These are phyloP conservation scores for Trichothecium roseum DNA, from an alignment of 2,329 filamentous ascomycete genomes.

Conservation along the genomic window DNA sequence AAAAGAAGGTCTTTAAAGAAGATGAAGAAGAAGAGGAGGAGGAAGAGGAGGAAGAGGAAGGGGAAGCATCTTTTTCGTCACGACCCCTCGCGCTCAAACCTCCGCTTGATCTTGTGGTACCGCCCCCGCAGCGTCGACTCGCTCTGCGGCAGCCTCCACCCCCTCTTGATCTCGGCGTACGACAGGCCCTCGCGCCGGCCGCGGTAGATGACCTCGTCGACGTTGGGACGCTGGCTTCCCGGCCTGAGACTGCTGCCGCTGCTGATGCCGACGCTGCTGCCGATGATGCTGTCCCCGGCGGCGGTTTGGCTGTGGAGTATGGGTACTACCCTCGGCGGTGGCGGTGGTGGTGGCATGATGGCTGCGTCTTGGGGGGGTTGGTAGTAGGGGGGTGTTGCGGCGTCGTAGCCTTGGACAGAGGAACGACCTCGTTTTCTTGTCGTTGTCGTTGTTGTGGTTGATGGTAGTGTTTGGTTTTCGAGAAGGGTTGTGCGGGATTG, in stretches of 20 bases:
- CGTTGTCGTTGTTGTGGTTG: too few species aligned
- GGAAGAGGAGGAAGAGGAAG: background rate
- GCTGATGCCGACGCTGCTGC: too few species aligned
- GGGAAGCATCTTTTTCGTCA: slow-evolving; percentile 49
- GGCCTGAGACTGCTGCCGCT: background rate
- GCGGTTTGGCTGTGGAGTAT: too few species aligned
- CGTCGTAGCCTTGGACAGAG: too few species aligned
- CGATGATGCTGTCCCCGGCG: too few species aligned
- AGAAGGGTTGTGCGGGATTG: too few species aligned
- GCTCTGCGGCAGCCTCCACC: slow-evolving; percentile 48
- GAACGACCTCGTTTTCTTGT: too few species aligned
- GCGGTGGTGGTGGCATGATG: background rate
- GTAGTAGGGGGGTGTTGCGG: too few species aligned
- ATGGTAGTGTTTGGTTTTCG: too few species aligned
- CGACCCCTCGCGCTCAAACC: slow-evolving; percentile 53
- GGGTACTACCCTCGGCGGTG: background rate
- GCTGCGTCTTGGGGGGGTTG: too few species aligned
- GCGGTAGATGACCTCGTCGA: slow-evolving; percentile 41
- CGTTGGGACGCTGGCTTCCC: slow-evolving; percentile 6
- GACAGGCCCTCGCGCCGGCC: slow-evolving; percentile 46
- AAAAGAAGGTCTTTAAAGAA: too few species aligned
- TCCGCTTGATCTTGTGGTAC: slow-evolving; percentile 49
- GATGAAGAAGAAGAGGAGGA: background rate
- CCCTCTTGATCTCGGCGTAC: slow-evolving; percentile 51
- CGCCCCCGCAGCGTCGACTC: slow-evolving; percentile 66